These are phyloP conservation scores for Mucor circinelloides DNA, from an alignment of 371 early-diverging fungal species.

Conservation along the genomic window DNA sequence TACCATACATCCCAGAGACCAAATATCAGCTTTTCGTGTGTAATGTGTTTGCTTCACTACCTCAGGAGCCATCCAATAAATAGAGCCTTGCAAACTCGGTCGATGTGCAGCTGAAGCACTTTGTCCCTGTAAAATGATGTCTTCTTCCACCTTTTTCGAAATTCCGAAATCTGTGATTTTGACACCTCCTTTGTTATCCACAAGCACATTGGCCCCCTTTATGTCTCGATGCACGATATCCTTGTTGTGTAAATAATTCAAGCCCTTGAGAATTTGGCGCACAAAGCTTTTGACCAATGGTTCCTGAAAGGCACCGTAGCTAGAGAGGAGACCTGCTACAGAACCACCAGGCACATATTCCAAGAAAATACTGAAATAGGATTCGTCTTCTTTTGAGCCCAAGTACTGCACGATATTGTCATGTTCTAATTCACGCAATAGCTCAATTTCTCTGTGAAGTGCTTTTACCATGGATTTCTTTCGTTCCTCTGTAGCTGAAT, in stretches of 20 bases:
- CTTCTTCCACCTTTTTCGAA: slow-evolving; percentile 91
- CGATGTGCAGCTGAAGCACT: slow-evolving; percentile 43
- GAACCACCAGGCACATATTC: slow-evolving; percentile 99
- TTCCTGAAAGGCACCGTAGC: slow-evolving; percentile 88
- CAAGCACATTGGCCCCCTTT: slow-evolving; percentile 94
- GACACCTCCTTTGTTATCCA: slow-evolving; percentile 89
- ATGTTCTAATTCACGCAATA: slow-evolving; percentile 90
- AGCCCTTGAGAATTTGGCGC: slow-evolving; percentile 89
- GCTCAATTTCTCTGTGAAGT: slow-evolving; percentile 85
- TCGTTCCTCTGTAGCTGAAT: slow-evolving; percentile 66
- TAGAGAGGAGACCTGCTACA: slow-evolving; percentile 82
- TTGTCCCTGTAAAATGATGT: slow-evolving; percentile 20
- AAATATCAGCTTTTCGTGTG: slow-evolving; percentile 97
- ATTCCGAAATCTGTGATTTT: slow-evolving; percentile 99
- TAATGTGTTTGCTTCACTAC: slow-evolving; percentile 97
- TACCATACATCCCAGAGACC: slow-evolving; percentile 97
- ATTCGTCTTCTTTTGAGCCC: slow-evolving; percentile 80
- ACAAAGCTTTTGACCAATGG: slow-evolving; percentile 83
- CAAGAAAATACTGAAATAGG: slow-evolving; percentile 90
- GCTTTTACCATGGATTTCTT: slow-evolving; percentile 80
- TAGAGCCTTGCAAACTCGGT: slow-evolving; percentile 87
- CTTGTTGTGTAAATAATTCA: slow-evolving; percentile 93
- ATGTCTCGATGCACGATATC: slow-evolving; percentile 98
- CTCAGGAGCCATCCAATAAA: slow-evolving; percentile 98
- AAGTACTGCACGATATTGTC: slow-evolving; percentile 95